Conservation (phyloP, 2,329 filamentous ascomycete genomes). For the Penicillium griseofulvum region DNA sequence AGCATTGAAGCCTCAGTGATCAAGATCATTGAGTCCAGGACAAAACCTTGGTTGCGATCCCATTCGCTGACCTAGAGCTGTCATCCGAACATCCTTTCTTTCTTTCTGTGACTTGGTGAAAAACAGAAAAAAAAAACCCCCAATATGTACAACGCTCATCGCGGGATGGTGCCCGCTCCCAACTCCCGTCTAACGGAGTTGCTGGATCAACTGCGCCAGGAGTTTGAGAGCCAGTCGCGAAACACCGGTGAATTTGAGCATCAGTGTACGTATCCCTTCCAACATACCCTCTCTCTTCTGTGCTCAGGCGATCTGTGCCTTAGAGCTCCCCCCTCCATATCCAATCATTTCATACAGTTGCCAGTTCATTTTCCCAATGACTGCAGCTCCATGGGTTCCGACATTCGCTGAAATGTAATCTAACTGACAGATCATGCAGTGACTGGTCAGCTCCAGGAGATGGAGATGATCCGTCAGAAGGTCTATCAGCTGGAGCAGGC, state of each 20-base stretch:
- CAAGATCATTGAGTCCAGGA: constrained; percentile 13
- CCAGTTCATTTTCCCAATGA: constrained; percentile 12
- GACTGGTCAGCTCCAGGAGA: constrained; percentile 85
- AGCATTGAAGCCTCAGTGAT: constrained; percentile 23
- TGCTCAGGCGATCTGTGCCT: not conserved
- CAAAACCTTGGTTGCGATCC: constrained; percentile 1
- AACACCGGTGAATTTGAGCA: constrained; percentile 86
- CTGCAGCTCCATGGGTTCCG: constrained; percentile 11
- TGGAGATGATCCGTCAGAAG: constrained; percentile 90
- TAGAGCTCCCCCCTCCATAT: not conserved
- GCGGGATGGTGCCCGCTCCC: constrained; percentile 71
- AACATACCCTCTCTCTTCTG: not conserved
- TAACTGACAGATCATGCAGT: constrained; percentile 56
- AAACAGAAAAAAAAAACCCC: not conserved
- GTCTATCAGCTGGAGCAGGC: constrained; percentile 90
- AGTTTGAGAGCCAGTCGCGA: constrained; percentile 83
- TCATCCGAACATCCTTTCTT: not conserved
- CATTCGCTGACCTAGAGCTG: not conserved
- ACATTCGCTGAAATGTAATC: constrained; percentile 24
- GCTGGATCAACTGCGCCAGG: constrained; percentile 81
- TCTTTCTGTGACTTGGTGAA: not conserved
- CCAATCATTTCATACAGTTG: constrained; percentile 2
- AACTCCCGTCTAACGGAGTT: constrained; percentile 81
- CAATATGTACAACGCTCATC: constrained; percentile 82
- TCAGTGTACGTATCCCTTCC: constrained; percentile 66